Conservation (phyloP, 768 basidiomycete genomes). For the Ramaria sp. region DNA sequence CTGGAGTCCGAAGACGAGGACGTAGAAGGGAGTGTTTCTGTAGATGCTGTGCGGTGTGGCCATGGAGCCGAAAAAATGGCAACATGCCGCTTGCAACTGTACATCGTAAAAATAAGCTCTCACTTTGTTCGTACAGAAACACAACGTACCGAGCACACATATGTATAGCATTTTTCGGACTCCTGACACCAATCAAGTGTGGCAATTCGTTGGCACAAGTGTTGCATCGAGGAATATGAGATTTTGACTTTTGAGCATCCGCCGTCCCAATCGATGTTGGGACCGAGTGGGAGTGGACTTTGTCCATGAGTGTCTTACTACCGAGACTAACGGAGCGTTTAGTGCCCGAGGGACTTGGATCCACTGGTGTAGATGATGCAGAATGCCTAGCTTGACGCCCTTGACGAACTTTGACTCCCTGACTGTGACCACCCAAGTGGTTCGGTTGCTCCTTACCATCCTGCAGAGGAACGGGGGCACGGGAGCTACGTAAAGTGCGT, state of each 20-base stretch:
- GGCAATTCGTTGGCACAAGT: slow-evolving; percentile 31
- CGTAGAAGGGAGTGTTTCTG: slow-evolving; percentile 23
- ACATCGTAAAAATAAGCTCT: no score
- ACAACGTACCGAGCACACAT: slow-evolving; percentile 64
- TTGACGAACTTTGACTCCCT: not conserved
- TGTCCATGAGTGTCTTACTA: not conserved
- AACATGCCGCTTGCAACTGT: slow-evolving; percentile 68
- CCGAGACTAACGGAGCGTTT: not conserved
- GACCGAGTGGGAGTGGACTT: not conserved
- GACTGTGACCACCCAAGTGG: not conserved
- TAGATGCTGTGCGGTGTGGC: slow-evolving; percentile 49
- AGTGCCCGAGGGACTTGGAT: not conserved
- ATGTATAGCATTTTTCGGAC: slow-evolving; percentile 27
- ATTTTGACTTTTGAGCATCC: not conserved
- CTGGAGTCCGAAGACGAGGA: slow-evolving; percentile 35
- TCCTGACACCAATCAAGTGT: slow-evolving; percentile 44
- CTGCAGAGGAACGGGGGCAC: not conserved
- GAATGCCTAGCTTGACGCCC: not conserved
- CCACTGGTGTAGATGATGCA: not conserved
- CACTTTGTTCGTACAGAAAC: slow-evolving; percentile 8
- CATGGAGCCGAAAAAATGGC: slow-evolving; percentile 66
- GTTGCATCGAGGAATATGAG: not conserved
- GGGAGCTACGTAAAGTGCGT: not conserved
- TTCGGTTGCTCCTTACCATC: not conserved
- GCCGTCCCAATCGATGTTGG: not conserved